phyloP scores from a whole-genome alignment of 805 yeast genomes.

The Zygosaccharomyces lentus region DNA sequence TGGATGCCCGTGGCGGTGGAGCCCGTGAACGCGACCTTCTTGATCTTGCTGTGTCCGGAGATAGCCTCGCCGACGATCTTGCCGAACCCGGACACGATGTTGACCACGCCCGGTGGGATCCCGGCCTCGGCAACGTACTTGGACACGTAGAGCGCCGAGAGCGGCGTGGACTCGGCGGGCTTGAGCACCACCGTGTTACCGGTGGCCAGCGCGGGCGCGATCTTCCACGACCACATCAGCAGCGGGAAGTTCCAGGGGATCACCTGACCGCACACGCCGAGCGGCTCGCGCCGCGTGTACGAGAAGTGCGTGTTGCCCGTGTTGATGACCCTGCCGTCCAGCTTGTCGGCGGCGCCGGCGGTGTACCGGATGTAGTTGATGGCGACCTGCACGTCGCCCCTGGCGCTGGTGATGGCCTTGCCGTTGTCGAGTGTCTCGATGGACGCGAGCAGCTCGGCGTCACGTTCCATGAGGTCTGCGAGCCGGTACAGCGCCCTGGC shows the following conservation, averaged over 20 bases:
- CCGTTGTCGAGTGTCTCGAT: constrained; percentile 90
- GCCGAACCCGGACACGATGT: constrained; percentile 85
- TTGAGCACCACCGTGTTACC: constrained; percentile 87
- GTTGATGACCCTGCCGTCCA: constrained; percentile 69
- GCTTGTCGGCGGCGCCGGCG: constrained; percentile 90
- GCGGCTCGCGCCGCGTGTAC: constrained; percentile 81
- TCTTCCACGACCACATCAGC: constrained; percentile 90
- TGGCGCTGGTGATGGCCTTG: constrained; percentile 66
- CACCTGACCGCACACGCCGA: constrained; percentile 93
- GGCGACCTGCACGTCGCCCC: constrained; percentile 70
- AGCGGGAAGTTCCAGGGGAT: constrained; percentile 98
- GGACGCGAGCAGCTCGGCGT: constrained; percentile 66
- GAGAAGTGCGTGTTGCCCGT: constrained; percentile 70
- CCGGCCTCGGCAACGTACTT: constrained; percentile 74
- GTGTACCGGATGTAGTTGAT: constrained; percentile 71
- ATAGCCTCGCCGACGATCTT: constrained; percentile 78
- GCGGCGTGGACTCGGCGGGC: constrained; percentile 89
- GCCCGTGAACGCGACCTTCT: constrained; percentile 93
- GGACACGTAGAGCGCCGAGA: constrained; percentile 76
- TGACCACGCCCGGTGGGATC: constrained; percentile 86
- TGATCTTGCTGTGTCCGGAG: constrained; percentile 71
- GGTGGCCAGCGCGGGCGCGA: constrained; percentile 88
- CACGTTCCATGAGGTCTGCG: constrained; percentile 71
- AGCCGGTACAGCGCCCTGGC: constrained; percentile 60
- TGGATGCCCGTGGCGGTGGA: constrained; percentile 86